Evolutionary conservation across 495 filamentous ascomycete species (phyloP).

Genomic region (Talaromyces ruber): DNA sequence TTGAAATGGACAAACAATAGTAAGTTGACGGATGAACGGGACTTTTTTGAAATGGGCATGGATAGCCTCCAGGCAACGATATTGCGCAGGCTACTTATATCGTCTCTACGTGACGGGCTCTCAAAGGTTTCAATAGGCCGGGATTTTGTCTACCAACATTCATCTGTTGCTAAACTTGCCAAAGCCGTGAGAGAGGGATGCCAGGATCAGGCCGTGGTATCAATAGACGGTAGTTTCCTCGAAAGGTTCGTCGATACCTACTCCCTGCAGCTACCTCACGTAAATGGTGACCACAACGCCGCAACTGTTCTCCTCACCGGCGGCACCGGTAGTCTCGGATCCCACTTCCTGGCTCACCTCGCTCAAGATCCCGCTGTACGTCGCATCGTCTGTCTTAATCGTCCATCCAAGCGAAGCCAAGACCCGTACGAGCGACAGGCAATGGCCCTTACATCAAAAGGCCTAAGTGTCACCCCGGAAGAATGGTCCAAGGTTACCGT

Average conservation of each 20-base stretch:
- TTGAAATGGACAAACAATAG: slow-evolving; percentile 6
- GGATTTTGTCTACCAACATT: slow-evolving; percentile 20
- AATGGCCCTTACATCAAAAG: no score
- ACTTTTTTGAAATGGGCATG: slow-evolving; percentile 32
- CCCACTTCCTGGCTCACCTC: slow-evolving; percentile 15
- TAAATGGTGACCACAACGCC: background rate
- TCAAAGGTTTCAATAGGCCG: background rate
- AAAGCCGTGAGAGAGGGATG: background rate
- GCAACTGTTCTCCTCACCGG: slow-evolving; percentile 24
- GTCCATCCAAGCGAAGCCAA: no score
- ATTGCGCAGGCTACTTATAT: slow-evolving; percentile 16
- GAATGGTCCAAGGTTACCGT: no score
- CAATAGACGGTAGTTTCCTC: background rate
- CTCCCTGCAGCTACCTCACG: background rate
- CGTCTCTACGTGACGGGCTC: background rate
- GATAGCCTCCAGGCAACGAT: slow-evolving; percentile 26
- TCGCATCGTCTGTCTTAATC: no score
- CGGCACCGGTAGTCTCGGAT: slow-evolving; percentile 22
- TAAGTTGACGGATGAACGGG: slow-evolving; percentile 11
- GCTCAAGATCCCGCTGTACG: background rate
- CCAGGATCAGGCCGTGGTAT: background rate
- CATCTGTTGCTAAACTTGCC: background rate
- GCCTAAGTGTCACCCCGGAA: no score
- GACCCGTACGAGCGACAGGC: no score
- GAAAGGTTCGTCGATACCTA: background rate